Conservation (phyloP, 1,139 yeast genomes). For the Geotrichum cucujoidarum region DNA sequence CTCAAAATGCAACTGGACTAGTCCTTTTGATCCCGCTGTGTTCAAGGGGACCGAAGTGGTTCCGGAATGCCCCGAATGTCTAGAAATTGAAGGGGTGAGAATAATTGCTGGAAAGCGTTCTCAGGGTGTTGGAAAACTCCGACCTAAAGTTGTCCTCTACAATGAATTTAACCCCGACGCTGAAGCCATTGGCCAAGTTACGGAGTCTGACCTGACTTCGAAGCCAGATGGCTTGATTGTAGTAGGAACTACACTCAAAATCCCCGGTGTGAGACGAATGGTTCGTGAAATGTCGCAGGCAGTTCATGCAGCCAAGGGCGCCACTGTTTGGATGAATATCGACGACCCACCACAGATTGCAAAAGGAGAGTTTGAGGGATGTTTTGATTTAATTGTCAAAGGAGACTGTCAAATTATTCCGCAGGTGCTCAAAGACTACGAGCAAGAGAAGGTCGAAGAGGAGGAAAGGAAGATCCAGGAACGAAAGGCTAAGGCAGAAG, state of each 20-base stretch:
- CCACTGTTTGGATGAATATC: slow-evolving; percentile 53
- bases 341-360: slow-evolving; percentile 45
- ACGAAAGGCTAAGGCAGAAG: slow-evolving; percentile 16
- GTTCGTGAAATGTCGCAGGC: slow-evolving; percentile 65
- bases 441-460: slow-evolving; percentile 24
- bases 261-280: slow-evolving; percentile 77
- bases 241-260: slow-evolving; percentile 81
- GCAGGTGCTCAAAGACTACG: slow-evolving; percentile 35
- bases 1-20: slow-evolving; percentile 60
- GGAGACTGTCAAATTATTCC: slow-evolving; percentile 59
- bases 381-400: slow-evolving; percentile 50
- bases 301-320: slow-evolving; percentile 56
- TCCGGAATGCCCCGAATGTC: slow-evolving; percentile 55
- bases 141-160: slow-evolving; percentile 80
- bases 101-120: slow-evolving; percentile 60
- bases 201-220: slow-evolving; percentile 58
- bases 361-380: slow-evolving; percentile 46
- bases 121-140: slow-evolving; percentile 68
- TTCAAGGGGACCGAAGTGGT: slow-evolving; percentile 33
- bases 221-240: slow-evolving; percentile 74
- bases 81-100: slow-evolving; percentile 49
- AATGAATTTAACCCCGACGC: slow-evolving; percentile 88
- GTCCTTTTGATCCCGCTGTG: slow-evolving; percentile 40
- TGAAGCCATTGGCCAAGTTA: slow-evolving; percentile 70
- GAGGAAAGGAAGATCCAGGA: slow-evolving; percentile 17